Evolutionary conservation across 2,329 filamentous ascomycete genomes (phyloP).

Genomic region (Knoxdaviesia proteae): DNA sequence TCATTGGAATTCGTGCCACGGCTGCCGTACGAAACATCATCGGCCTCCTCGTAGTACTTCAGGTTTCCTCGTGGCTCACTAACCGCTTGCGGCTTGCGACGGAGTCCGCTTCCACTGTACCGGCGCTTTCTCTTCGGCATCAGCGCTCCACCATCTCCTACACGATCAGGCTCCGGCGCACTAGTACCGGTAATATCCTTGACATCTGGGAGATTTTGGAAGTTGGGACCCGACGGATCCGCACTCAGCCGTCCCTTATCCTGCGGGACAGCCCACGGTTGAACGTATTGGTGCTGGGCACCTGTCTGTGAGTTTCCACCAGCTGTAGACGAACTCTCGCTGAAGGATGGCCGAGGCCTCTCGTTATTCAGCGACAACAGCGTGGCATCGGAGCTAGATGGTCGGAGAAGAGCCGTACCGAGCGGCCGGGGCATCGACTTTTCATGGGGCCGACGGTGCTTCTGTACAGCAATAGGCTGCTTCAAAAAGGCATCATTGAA

Average conservation of each 20-base stretch:
- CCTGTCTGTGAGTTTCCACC: too few relatives aligned
- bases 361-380: background rate
- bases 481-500: conserved; percentile 82
- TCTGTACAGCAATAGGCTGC: conserved; percentile 61
- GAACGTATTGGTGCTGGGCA: too few relatives aligned
- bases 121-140: conserved; percentile 39
- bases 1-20: conserved; percentile 20
- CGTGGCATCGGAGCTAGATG: background rate
- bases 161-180: conserved; percentile 38
- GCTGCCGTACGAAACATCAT: conserved; percentile 60
- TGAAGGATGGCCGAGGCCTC: too few relatives aligned
- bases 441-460: conserved; percentile 50
- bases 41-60: conserved; percentile 81
- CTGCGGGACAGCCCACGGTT: too few relatives aligned
- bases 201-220: conserved; percentile 10
- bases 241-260: too few relatives aligned
- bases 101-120: conserved; percentile 72
- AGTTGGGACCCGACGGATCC: too few relatives aligned
- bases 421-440: conserved; percentile 36
- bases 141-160: conserved; percentile 20
- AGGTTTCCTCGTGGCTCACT: conserved; percentile 51
- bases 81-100: conserved; percentile 52
- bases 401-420: background rate
- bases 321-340: too few relatives aligned
- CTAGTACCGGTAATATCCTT: conserved; percentile 42